Conservation (phyloP, 2,329 filamentous ascomycete genomes). For the Aspergillus flavus region DNA sequence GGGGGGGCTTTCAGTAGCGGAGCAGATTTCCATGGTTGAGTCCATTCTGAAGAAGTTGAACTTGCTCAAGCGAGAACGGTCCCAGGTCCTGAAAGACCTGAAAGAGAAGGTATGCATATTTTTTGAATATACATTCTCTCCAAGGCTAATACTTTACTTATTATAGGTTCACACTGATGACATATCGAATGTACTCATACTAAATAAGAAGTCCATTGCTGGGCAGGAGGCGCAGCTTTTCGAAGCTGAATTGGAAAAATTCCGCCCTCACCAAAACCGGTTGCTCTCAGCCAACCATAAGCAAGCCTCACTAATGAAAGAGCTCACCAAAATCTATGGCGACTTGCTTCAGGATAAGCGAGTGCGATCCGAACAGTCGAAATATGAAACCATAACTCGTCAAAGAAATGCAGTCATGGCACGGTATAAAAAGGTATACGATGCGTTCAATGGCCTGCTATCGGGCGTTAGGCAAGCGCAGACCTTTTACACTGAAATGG, state of each 20-base stretch:
- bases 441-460: constrained; percentile 87
- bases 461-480: constrained; percentile 85
- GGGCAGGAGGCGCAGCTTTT: constrained; percentile 93
- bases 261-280: constrained; percentile 86
- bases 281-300: constrained; percentile 94
- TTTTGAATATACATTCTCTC: not conserved
- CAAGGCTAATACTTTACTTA: constrained; percentile 1
- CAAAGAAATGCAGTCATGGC: constrained; percentile 79
- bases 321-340: constrained; percentile 85
- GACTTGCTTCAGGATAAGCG: constrained; percentile 89
- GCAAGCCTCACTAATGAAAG: constrained; percentile 91
- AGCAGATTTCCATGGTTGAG: constrained; percentile 87
- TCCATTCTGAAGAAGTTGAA: constrained; percentile 89
- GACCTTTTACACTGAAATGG: constrained; percentile 94
- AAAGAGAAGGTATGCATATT: constrained; percentile 80
- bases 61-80: constrained; percentile 86
- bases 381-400: constrained; percentile 85
- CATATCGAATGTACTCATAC: constrained; percentile 93
- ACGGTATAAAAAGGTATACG: constrained; percentile 87
- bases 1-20: constrained; percentile 74
- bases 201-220: constrained; percentile 95
- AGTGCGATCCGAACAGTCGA: constrained; percentile 89
- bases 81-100: constrained; percentile 90
- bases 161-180: constrained; percentile 88
- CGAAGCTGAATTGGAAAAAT: constrained; percentile 96